Percentiles rank a stretch among this genome's conserved stretches.
phyloP scores from a whole-genome alignment of 2,329 filamentous ascomycete genomes.

The Coniochaeta sp. region DNA sequence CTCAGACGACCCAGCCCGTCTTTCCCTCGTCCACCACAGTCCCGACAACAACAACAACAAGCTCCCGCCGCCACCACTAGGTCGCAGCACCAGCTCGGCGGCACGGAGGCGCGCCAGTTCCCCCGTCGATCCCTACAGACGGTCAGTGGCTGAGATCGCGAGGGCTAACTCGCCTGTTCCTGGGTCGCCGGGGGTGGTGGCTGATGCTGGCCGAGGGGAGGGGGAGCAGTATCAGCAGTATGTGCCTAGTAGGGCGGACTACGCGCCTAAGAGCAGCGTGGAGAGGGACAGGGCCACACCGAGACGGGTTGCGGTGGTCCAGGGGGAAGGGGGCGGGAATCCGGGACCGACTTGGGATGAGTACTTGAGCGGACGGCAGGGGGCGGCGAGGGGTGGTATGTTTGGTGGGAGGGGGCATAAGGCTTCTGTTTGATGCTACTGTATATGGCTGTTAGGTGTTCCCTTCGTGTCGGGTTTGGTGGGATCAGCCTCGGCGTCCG shows the following conservation, averaged over 20 bases:
- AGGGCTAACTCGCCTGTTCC: neutral
- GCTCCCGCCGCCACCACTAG: neutral
- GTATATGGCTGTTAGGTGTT: no score
- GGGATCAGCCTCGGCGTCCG: no score
- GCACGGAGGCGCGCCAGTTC: neutral
- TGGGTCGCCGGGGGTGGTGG: neutral
- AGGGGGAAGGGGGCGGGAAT: constrained; percentile 15
- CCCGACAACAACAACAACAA: neutral
- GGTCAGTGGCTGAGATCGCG: neutral
- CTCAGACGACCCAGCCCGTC: neutral
- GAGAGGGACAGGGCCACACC: constrained; percentile 5
- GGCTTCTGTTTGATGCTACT: neutral
- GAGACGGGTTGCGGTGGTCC: constrained; percentile 10
- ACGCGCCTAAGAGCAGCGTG: neutral
- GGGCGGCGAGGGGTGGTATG: neutral
- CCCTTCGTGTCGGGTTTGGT: no score
- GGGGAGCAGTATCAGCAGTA: neutral
- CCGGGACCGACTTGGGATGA: constrained; percentile 23
- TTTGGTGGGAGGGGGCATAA: constrained; percentile 7
- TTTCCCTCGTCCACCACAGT: neutral
- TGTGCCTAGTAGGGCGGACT: neutral
- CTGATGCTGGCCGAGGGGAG: no score
- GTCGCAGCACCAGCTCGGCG: neutral
- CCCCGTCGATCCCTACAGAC: neutral
- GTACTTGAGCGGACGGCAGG: constrained; percentile 14